Evolutionary conservation across 768 basidiomycete genomes (phyloP).

Genomic region (Sistotremastrum suecicum): DNA sequence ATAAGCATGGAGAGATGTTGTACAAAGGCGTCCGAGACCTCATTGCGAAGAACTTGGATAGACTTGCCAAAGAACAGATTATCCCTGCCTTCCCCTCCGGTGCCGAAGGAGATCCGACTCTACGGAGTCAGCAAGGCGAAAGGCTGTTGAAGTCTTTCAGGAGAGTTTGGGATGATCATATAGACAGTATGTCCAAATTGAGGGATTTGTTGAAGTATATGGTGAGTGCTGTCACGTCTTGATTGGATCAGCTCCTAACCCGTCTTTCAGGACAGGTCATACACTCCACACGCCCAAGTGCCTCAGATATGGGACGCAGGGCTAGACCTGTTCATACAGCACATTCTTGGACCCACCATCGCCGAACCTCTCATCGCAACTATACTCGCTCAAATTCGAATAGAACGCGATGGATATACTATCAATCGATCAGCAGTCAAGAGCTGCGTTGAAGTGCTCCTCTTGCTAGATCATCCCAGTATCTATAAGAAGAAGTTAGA

Average conservation of each 20-base stretch:
- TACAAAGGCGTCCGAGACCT: conserved; percentile 77
- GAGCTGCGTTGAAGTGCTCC: conserved; percentile 75
- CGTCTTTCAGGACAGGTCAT: conserved; percentile 68
- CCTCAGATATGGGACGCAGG: conserved; percentile 77
- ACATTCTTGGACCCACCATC: conserved; percentile 71
- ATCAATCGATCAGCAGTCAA: conserved; percentile 88
- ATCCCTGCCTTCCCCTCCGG: conserved; percentile 72
- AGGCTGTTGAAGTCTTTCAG: conserved; percentile 68
- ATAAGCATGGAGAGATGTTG: conserved; percentile 70
- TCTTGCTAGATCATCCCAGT: conserved; percentile 43
- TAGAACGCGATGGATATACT: conserved; percentile 82
- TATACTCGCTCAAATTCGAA: conserved; percentile 74
- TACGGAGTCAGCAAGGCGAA: conserved; percentile 75
- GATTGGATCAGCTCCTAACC: not conserved
- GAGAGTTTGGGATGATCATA: conserved; percentile 90
- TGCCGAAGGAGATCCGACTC: conserved; percentile 49
- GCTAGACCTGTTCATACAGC: conserved; percentile 64
- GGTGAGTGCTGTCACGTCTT: conserved; percentile 34
- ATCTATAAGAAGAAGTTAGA: conserved; percentile 81
- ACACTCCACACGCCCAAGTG: conserved; percentile 59
- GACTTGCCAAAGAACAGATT: conserved; percentile 61
- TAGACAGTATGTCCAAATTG: conserved; percentile 73
- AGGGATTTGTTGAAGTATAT: conserved; percentile 91
- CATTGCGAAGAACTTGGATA: conserved; percentile 70
- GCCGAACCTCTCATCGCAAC: conserved; percentile 68